A percentile compares a stretch with the other conserved stretches of the same genome.
phyloP scores from a whole-genome alignment of 352 stramenopile species.

The Halophytophthora polymorphica region DNA sequence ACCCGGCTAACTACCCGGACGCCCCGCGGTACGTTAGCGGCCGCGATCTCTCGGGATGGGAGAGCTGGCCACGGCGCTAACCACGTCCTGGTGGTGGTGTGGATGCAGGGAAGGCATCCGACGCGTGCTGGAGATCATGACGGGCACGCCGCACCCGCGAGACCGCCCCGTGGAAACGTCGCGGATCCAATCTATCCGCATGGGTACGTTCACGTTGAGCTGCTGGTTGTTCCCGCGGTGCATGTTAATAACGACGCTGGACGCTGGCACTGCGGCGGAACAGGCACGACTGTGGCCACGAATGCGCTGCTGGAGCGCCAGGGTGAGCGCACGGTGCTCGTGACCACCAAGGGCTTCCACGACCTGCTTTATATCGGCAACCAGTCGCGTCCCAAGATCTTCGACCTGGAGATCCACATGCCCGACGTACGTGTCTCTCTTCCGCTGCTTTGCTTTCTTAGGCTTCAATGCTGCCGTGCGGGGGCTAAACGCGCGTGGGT shows the following conservation, averaged over 20 bases:
- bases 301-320: constrained; percentile 98
- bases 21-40: constrained; percentile 82
- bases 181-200: constrained; percentile 95
- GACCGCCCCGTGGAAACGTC: constrained; percentile 84
- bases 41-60: not conserved
- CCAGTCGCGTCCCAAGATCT: constrained; percentile 97
- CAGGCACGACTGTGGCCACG: constrained; percentile 97
- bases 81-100: constrained; percentile 4
- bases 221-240: not conserved
- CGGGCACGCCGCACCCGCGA: constrained; percentile 79
- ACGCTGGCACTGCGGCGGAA: not conserved
- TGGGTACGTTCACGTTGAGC: constrained; percentile 58
- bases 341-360: constrained; percentile 95
- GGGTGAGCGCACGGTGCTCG: constrained; percentile 92
- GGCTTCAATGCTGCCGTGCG: constrained; percentile 3
- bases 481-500: constrained; percentile 2
- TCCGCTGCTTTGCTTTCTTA: constrained; percentile 1
- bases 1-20: constrained; percentile 97
- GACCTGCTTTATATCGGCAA: constrained; percentile 98
- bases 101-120: constrained; percentile 87
- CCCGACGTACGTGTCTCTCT: constrained; percentile 51
- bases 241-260: not conserved
- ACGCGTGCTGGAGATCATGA: constrained; percentile 93
- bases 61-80: not conserved
- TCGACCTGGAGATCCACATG: constrained; percentile 93